These are phyloP conservation scores for Serendipita sp. DNA, from an alignment of 768 basidiomycete species.

Conservation along the genomic window DNA sequence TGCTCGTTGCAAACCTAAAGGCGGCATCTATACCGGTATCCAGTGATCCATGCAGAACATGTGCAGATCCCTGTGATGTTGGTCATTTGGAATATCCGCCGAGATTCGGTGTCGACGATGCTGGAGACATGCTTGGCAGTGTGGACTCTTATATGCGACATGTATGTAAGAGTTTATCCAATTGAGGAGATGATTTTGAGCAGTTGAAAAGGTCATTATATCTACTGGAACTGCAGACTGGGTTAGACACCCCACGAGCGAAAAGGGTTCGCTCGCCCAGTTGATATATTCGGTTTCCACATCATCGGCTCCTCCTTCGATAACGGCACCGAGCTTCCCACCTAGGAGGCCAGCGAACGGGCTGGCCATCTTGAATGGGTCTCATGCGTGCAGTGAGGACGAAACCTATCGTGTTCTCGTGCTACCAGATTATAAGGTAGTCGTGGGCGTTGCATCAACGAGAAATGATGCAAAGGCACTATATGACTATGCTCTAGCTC, in stretches of 20 bases:
- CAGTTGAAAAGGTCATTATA: constrained; percentile 50
- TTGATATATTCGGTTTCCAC: constrained; percentile 16
- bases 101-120: constrained; percentile 64
- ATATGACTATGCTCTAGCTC: constrained; percentile 49
- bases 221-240: constrained; percentile 86
- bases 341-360: constrained; percentile 23
- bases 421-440: constrained; percentile 82
- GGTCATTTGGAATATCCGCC: constrained; percentile 62
- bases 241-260: constrained; percentile 64
- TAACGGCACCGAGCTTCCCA: constrained; percentile 17
- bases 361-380: constrained; percentile 70
- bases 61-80: constrained; percentile 24
- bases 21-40: constrained; percentile 17
- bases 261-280: constrained; percentile 51
- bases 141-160: constrained; percentile 68
- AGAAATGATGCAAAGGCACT: constrained; percentile 50
- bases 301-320: constrained; percentile 21
- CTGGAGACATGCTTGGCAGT: constrained; percentile 68
- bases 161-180: constrained; percentile 11
- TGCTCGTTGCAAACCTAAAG: constrained; percentile 12
- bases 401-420: constrained; percentile 67
- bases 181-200: neutral
- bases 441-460: constrained; percentile 54
- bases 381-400: constrained; percentile 49
- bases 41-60: constrained; percentile 17